Percentiles rank a stretch among this genome's conserved stretches.
These are phyloP conservation scores for Suillus americanus DNA, from an alignment of 768 basidiomycete genomes.

Conservation along the genomic window DNA sequence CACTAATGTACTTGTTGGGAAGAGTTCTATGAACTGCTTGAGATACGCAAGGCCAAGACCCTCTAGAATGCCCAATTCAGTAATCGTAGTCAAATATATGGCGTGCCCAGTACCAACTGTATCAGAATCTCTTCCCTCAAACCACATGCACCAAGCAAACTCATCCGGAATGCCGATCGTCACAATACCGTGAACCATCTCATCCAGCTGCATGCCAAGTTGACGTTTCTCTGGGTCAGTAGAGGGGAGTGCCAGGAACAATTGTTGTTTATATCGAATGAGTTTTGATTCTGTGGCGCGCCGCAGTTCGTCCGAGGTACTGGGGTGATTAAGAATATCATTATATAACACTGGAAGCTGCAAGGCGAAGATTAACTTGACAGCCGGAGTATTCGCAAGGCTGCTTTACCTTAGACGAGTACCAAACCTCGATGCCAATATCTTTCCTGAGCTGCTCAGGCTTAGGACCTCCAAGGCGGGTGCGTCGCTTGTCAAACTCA, in stretches of 20 bases:
- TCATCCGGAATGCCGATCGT: conserved; percentile 77
- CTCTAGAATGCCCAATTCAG: conserved; percentile 38
- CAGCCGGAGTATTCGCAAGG: neutral
- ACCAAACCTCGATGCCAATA: conserved; percentile 65
- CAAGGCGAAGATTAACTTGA: conserved; percentile 8
- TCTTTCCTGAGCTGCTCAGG: conserved; percentile 60
- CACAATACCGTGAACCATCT: conserved; percentile 72
- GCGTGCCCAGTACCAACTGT: conserved; percentile 52
- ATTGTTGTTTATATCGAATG: conserved; percentile 58
- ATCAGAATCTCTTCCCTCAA: conserved; percentile 74
- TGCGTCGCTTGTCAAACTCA: conserved; percentile 78
- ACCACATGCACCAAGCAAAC: conserved; percentile 74
- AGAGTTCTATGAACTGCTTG: conserved; percentile 59
- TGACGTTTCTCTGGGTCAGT: conserved; percentile 40
- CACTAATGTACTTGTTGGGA: conserved; percentile 60
- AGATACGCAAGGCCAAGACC: conserved; percentile 60
- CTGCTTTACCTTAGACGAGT: conserved; percentile 53
- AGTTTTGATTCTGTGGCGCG: conserved; percentile 74
- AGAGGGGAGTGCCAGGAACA: conserved; percentile 60
- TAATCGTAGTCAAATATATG: neutral
- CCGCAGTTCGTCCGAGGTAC: conserved; percentile 79
- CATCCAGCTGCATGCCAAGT: conserved; percentile 64
- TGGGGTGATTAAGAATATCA: conserved; percentile 80
- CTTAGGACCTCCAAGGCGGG: conserved; percentile 66
- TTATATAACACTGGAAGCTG: conserved; percentile 74